Base-by-base conservation (phyloP, 2,329 filamentous ascomycete species). In the Colletotrichum cereale region DNA sequence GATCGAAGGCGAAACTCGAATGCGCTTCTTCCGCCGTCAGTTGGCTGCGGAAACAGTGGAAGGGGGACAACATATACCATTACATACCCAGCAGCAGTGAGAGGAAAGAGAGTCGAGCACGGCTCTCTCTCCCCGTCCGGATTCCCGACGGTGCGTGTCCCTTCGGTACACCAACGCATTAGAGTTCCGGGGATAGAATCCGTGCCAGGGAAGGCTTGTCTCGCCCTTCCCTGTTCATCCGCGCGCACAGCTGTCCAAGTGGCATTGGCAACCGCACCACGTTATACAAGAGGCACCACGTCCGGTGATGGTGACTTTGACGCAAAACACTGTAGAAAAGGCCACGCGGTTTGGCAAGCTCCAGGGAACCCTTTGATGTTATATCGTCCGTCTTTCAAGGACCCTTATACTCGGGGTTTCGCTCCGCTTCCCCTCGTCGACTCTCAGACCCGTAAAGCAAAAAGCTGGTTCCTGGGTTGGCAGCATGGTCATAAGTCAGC, bases 371-470 rank as follows among this genome's bases (percentile, higher is more conserved):
- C 24, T 52, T 52, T 40, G 29, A 40, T 24, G 10, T 47, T 11
- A 57, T 57, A 24, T 36, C 29, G 2, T 26, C 24, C 34, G 21
- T 26, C n/a, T 10, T 24, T 10, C 12, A 11, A 57, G 55, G 8
- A 38, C 31, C 36, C 10, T 40, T n/a, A 26, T 1, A 34, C 26
- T 36, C 12, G 2, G 24, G 3, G n/a, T 14, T 3, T 40, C 14
- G 21, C 24, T 40, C 3, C 53, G 26, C 3, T 63, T 55, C 24
- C 44, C 26, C 36, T 55, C 26, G 44, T 34, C 40, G 62, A 62
- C 68, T 47, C 68, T 62, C 67, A 57, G 64, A 71, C 64, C 68
- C 52, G 67, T 64, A 29, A 42, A 53, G 58, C 14, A 40, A 52
- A 21, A 40, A 50, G 18, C 26, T 38, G 29, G 53, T 26, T 38